These are phyloP conservation scores for Zygosaccharomyces siamensis DNA, from an alignment of 805 yeast genomes.

Conservation along the genomic window DNA sequence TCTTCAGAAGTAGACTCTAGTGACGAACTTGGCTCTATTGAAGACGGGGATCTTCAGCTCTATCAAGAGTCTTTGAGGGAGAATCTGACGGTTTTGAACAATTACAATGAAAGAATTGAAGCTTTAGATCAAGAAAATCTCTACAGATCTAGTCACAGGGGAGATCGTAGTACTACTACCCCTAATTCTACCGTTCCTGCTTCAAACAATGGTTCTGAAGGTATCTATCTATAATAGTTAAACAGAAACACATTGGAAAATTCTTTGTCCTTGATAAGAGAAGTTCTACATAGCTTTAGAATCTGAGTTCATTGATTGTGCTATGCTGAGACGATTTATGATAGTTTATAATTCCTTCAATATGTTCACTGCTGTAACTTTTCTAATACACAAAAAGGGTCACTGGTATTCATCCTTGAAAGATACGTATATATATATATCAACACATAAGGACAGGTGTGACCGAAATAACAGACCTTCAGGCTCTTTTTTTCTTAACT, in stretches of 20 bases:
- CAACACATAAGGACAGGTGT: not conserved
- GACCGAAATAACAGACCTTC: not conserved
- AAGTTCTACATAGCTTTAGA: slow-evolving; percentile 1
- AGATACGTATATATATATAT: not conserved
- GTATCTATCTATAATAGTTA: slow-evolving; percentile 1
- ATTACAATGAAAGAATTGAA: slow-evolving; percentile 44
- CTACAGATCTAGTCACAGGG: slow-evolving; percentile 34
- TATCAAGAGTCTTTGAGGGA: slow-evolving; percentile 54
- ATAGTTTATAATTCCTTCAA: not conserved
- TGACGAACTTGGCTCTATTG: slow-evolving; percentile 30
- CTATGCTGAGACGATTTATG: too few species aligned
- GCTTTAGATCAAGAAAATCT: slow-evolving; percentile 45
- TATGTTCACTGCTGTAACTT: slow-evolving; percentile 1
- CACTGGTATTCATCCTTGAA: not conserved
- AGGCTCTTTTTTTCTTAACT: not conserved
- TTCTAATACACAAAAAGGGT: not conserved
- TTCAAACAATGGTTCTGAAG: not conserved
- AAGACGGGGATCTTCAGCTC: slow-evolving; percentile 44
- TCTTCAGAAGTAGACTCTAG: slow-evolving; percentile 26
- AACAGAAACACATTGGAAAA: not conserved
- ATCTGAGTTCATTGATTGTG: not conserved
- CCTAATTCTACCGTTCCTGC: not conserved
- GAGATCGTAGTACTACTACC: slow-evolving; percentile 7
- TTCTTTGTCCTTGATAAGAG: not conserved
- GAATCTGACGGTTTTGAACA: slow-evolving; percentile 49